Conservation (phyloP, 352 stramenopile genomes). For the Pythium apleroticum region DNA sequence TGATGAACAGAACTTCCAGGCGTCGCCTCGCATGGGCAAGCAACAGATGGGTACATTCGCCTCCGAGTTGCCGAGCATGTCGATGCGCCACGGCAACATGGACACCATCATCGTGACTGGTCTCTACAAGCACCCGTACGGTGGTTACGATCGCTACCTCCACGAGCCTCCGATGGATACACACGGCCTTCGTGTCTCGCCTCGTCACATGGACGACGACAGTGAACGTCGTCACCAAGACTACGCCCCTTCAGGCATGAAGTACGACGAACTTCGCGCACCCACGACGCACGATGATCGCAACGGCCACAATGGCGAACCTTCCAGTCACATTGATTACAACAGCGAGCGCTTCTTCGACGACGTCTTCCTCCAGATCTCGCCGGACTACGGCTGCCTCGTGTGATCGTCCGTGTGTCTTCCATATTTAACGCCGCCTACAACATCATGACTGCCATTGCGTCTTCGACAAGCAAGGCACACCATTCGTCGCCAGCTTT, state of each 20-base stretch:
- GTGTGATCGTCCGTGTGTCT: slow-evolving; percentile 32
- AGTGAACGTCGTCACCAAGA: slow-evolving; percentile 33
- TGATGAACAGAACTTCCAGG: slow-evolving; percentile 15
- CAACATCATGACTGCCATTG: background rate
- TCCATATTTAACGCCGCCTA: slow-evolving; percentile 1
- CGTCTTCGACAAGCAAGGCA: no score
- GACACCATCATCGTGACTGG: slow-evolving; percentile 8
- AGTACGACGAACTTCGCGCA: slow-evolving; percentile 55
- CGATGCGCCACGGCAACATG: slow-evolving; percentile 17
- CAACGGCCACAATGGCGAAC: slow-evolving; percentile 36
- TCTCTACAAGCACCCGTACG: slow-evolving; percentile 33
- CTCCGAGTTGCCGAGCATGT: slow-evolving; percentile 27
- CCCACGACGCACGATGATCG: slow-evolving; percentile 30
- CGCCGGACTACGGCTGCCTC: slow-evolving; percentile 68
- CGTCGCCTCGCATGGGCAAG: slow-evolving; percentile 7
- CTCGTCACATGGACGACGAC: slow-evolving; percentile 30
- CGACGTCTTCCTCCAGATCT: slow-evolving; percentile 79
- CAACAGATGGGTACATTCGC: slow-evolving; percentile 1
- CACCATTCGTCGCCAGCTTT: no score
- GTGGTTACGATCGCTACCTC: slow-evolving; percentile 34
- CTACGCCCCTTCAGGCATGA: slow-evolving; percentile 42
- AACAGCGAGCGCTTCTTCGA: slow-evolving; percentile 72
- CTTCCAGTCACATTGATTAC: slow-evolving; percentile 63
- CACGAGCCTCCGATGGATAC: slow-evolving; percentile 22
- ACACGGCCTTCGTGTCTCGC: slow-evolving; percentile 6